Conservation (phyloP, 176 grass and related monocot genomes). For the Sorghum bicolor region Sorghum_bicolor_NCBIv3 NC_012872.2:55126501-55127000, state of each 20-base stretch:
- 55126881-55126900: conserved; percentile 96
- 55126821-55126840: too few relatives aligned
- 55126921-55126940: conserved; percentile 91
- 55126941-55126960: conserved; percentile 81
- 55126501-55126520: conserved; percentile 97
- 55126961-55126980: conserved; percentile 89
- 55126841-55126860: too few relatives aligned
- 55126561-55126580: neutral
- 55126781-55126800: neutral
- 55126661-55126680: neutral
- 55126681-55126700: conserved; percentile 9
- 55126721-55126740: conserved; percentile 58
- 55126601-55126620: neutral
- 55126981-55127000: conserved; percentile 92
- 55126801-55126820: neutral
- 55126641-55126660: neutral
- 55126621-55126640: neutral
- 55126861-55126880: conserved; percentile 46
- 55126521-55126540: conserved; percentile 88
- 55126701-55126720: conserved; percentile 82
- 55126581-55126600: neutral
- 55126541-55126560: conserved; percentile 57
- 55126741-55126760: conserved; percentile 8
- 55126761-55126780: neutral
- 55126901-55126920: conserved; percentile 94